These are phyloP conservation scores for Diplodia scrobiculata DNA, from an alignment of 2,329 filamentous ascomycete species.

Conservation along the genomic window DNA sequence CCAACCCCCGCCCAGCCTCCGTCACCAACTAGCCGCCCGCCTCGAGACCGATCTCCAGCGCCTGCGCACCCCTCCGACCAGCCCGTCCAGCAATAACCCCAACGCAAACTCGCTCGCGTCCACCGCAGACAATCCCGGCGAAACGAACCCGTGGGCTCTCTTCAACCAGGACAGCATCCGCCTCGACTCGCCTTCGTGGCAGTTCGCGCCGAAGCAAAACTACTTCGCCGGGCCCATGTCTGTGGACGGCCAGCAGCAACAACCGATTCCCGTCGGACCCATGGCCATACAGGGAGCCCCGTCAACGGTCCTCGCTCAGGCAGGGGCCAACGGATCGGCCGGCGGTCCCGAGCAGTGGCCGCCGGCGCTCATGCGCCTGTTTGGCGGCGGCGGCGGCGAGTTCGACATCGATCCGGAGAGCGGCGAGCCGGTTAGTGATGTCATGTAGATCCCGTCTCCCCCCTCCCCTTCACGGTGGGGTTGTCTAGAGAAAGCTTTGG, in stretches of 20 bases:
- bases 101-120: not conserved
- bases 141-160: constrained; percentile 30
- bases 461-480: not conserved
- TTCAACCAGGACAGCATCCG: constrained; percentile 31
- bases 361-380: constrained; percentile 25
- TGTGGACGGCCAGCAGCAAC: constrained; percentile 1
- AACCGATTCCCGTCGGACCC: not conserved
- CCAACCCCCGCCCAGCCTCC: constrained; percentile 32
- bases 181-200: constrained; percentile 27
- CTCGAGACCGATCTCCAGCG: constrained; percentile 30
- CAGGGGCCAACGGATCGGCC: not conserved
- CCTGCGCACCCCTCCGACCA: constrained; percentile 29
- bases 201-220: constrained; percentile 22
- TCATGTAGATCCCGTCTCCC: not conserved
- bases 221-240: constrained; percentile 16
- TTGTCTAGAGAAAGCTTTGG: not conserved
- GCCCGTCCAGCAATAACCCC: constrained; percentile 12
- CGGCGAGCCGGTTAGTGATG: constrained; percentile 15
- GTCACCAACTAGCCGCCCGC: constrained; percentile 30
- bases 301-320: not conserved
- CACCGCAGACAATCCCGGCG: constrained; percentile 10
- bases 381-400: constrained; percentile 1
- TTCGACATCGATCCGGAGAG: constrained; percentile 23
- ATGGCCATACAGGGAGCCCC: not conserved
- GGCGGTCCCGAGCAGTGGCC: constrained; percentile 26